These are phyloP conservation scores for Ophiostoma fasciatum DNA, from an alignment of 2,329 filamentous ascomycete species.

Conservation along the genomic window DNA sequence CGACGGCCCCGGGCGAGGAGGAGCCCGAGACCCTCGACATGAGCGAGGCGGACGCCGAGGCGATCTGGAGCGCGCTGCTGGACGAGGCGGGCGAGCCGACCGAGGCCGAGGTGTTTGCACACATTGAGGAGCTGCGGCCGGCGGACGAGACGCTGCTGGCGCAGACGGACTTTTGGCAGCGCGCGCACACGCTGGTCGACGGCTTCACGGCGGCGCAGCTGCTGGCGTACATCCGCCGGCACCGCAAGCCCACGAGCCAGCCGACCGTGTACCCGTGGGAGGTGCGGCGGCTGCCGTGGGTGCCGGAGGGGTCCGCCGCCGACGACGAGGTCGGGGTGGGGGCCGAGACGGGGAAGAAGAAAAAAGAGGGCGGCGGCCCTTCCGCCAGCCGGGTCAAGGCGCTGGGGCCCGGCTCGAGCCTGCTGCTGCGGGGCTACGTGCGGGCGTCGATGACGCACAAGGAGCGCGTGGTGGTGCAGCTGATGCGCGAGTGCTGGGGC, in stretches of 20 bases:
- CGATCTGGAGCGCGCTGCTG: slow-evolving; percentile 6
- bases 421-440: slow-evolving; percentile 8
- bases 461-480: slow-evolving; percentile 22
- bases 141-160: slow-evolving; percentile 22
- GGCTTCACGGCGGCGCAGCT: slow-evolving; percentile 36
- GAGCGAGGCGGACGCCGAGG: neutral
- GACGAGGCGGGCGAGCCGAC: slow-evolving; percentile 10
- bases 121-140: slow-evolving; percentile 36
- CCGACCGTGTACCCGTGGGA: slow-evolving; percentile 23
- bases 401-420: slow-evolving; percentile 4
- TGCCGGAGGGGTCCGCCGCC: slow-evolving; percentile 16
- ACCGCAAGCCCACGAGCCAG: neutral
- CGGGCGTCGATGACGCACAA: slow-evolving; percentile 19
- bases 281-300: slow-evolving; percentile 25
- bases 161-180: slow-evolving; percentile 24
- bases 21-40: neutral
- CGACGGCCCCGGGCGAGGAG: too few species aligned
- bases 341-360: too few species aligned
- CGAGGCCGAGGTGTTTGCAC: slow-evolving; percentile 24
- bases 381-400: neutral
- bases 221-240: slow-evolving; percentile 22
- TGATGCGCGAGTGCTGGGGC: slow-evolving; percentile 36
- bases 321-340: too few species aligned
- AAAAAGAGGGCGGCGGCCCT: too few species aligned
- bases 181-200: slow-evolving; percentile 24